Base-by-base conservation (phyloP, 495 filamentous ascomycete species). In the Penicillium waksmanii region DNA sequence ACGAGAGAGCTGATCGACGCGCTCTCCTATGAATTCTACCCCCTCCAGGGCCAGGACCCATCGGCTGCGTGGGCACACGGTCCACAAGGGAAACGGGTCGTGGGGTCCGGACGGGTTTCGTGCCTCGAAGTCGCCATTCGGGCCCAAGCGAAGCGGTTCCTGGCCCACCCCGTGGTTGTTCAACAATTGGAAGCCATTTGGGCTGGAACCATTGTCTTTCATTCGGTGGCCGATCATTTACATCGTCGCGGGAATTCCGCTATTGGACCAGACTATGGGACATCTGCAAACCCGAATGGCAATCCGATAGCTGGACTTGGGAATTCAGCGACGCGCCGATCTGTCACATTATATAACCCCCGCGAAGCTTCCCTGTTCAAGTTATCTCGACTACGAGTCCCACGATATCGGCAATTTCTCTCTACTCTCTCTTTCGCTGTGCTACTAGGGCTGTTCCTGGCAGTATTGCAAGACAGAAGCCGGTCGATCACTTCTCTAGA, bases 171-270 rank as follows among this genome's bases (percentile, higher is more conserved):
- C 2, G 79, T 96, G 4, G 91, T 96, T 3, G 87, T 96, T 5
- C 90, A 95, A 72, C 93, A 97, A 69, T 82, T 97, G 17, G 92
- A 96, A 71, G 93, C 93, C 47, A 96, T 97, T 47, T 97, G 93
- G 93, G 93, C 91, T 21, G 93, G 93, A 3, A 93, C 89, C 8
- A 91, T 97, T 53, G 92, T 94, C 44, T 96, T 97, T 67, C 88
- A 96, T 73, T 93, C 90, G 5, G 84, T 86, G 15, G 89, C 91
- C 17, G 93, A 96, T 69, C 89, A 84, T 57, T 77, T 96, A 7
- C 92, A 96, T 73, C 86, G 90, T 13, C 74, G 66, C 17, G 62
- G 55, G 36, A 65, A 70, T 17, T 47, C 64, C 52, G 46, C 64
- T 58, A 61, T 74, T 76, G 59, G 63, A 56, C 52, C 64, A 23